A percentile compares a stretch with the other conserved stretches of the same genome.
phyloP scores from a whole-genome alignment of 2,329 filamentous ascomycete genomes.

The Paracoccidioides lutzii region DNA sequence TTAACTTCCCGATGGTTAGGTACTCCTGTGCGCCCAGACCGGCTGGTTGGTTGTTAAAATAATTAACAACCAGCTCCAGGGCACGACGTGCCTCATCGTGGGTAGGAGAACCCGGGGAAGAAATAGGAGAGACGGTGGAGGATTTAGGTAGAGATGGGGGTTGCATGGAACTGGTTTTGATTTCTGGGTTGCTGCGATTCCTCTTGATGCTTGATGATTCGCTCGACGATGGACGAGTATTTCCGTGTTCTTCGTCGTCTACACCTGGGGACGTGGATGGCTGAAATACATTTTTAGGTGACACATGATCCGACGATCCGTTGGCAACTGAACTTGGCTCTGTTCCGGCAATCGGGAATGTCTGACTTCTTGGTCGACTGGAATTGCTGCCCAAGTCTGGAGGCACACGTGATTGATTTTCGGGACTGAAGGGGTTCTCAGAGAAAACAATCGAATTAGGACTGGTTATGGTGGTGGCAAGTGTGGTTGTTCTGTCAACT shows the following conservation, averaged over 20 bases:
- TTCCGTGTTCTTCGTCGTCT: conserved; percentile 31
- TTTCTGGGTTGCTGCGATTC: conserved; percentile 34
- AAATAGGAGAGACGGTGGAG: conserved; percentile 35
- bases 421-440: conserved; percentile 55
- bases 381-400: conserved; percentile 40
- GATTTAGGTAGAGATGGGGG: conserved; percentile 27
- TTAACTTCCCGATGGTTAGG: conserved; percentile 63
- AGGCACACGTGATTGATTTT: conserved; percentile 38
- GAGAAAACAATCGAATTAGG: conserved; percentile 65
- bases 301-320: conserved; percentile 40
- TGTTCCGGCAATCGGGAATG: conserved; percentile 54
- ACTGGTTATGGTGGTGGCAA: conserved; percentile 59
- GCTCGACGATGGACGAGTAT: conserved; percentile 15
- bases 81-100: conserved; percentile 78
- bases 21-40: conserved; percentile 70
- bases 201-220: conserved; percentile 28
- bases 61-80: conserved; percentile 66
- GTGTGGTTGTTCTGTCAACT: conserved; percentile 52
- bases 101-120: conserved; percentile 54
- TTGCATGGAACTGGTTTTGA: conserved; percentile 31
- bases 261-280: conserved; percentile 36
- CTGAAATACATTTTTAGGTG: conserved; percentile 39
- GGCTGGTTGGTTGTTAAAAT: conserved; percentile 58
- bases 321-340: conserved; percentile 42
- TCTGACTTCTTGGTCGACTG: conserved; percentile 73